phyloP scores from a whole-genome alignment of 441 rosid species.

The Euphorbia celastroides region DNA sequence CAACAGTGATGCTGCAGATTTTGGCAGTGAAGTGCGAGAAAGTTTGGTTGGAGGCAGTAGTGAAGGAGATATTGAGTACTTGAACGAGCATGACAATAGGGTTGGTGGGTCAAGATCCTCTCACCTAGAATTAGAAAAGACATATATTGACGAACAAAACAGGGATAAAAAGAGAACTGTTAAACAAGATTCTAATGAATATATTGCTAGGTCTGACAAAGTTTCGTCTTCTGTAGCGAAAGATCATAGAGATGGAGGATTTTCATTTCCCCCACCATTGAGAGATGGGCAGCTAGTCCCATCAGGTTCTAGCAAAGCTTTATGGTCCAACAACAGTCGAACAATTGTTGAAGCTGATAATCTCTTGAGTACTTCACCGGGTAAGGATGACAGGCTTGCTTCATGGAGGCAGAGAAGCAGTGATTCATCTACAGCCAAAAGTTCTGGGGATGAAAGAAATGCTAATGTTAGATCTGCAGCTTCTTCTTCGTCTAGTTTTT shows the following conservation, averaged over 20 bases:
- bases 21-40: constrained; percentile 79
- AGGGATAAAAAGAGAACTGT: constrained; percentile 39
- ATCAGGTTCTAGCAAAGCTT: constrained; percentile 51
- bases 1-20: constrained; percentile 82
- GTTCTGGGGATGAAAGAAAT: constrained; percentile 59
- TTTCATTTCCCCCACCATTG: constrained; percentile 69
- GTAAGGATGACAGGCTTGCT: constrained; percentile 57
- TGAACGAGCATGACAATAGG: constrained; percentile 45
- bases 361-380: constrained; percentile 43
- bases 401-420: constrained; percentile 75
- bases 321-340: constrained; percentile 50
- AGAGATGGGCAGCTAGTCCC: constrained; percentile 52
- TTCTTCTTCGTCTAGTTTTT: constrained; percentile 60
- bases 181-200: constrained; percentile 40
- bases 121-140: constrained; percentile 49
- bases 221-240: constrained; percentile 35
- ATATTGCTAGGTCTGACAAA: constrained; percentile 44
- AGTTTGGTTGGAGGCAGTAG: constrained; percentile 83
- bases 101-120: constrained; percentile 40
- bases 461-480: constrained; percentile 46
- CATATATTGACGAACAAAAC: constrained; percentile 33
- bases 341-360: constrained; percentile 44
- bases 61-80: constrained; percentile 78
- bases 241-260: constrained; percentile 51
- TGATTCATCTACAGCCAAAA: constrained; percentile 59